Conservation (phyloP, 257 asterid genomes). For the Plectranthus barbatus region DNA sequence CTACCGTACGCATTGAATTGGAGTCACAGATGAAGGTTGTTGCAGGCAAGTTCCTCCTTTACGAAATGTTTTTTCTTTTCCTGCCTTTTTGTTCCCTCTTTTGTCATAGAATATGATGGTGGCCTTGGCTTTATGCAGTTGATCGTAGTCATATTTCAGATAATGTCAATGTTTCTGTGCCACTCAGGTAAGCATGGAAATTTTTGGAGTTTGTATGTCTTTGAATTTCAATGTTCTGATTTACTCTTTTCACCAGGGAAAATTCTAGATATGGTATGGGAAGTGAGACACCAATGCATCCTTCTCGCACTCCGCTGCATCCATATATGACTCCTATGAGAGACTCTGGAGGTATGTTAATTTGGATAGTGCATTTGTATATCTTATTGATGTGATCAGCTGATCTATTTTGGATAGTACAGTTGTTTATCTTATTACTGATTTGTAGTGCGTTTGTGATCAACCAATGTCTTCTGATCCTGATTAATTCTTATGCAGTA, state of each 20-base stretch:
- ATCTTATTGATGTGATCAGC: no score
- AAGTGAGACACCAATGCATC: conserved; percentile 94
- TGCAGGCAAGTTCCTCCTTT: conserved; percentile 55
- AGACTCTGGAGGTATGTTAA: conserved; percentile 66
- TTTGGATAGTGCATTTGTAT: conserved; percentile 1
- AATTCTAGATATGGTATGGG: conserved; percentile 80
- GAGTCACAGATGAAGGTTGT: conserved; percentile 92
- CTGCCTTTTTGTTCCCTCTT: neutral
- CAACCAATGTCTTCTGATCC: neutral
- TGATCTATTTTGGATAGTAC: no score
- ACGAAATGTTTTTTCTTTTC: neutral
- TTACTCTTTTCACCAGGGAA: conserved; percentile 44
- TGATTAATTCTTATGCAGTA: conserved; percentile 35
- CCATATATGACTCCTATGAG: conserved; percentile 97
- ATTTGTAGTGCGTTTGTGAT: neutral
- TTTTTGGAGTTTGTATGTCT: neutral
- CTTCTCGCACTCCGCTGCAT: conserved; percentile 92
- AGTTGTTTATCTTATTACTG: neutral
- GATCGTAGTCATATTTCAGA: conserved; percentile 71
- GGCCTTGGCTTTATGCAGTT: conserved; percentile 42
- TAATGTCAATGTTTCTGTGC: conserved; percentile 59
- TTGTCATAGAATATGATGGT: neutral
- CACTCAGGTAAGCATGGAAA: conserved; percentile 43
- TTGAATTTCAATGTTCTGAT: conserved; percentile 11
- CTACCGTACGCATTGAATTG: conserved; percentile 77